These are phyloP conservation scores for Coemansia sp. DNA, from an alignment of 192 early-diverging fungal genomes.

Conservation along the genomic window DNA sequence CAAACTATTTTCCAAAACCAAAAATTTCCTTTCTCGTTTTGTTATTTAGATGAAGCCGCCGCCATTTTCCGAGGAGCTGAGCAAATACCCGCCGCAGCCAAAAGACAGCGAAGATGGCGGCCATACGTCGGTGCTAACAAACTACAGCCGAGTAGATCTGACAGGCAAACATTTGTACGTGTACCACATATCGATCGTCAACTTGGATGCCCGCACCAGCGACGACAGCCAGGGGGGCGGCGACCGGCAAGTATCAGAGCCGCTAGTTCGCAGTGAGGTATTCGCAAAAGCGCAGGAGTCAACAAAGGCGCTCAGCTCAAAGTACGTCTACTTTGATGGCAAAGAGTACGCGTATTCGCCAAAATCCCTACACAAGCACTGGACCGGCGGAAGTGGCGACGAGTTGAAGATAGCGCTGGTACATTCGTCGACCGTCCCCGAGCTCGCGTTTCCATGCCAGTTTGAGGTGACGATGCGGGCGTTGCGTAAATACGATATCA, in stretches of 20 bases:
- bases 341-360: conserved; percentile 27
- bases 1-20: no score
- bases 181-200: conserved; percentile 31
- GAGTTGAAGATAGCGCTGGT: background rate
- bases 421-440: background rate
- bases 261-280: background rate
- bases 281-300: background rate
- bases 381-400: background rate
- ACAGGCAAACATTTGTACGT: conserved; percentile 28
- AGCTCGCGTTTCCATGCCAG: background rate
- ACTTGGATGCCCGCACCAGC: conserved; percentile 17
- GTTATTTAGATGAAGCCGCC: background rate
- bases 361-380: conserved; percentile 13
- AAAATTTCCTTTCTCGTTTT: no score
- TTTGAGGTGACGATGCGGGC: conserved; percentile 12
- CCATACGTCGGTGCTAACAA: conserved; percentile 10
- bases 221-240: background rate
- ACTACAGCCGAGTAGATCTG: conserved; percentile 11
- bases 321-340: conserved; percentile 22
- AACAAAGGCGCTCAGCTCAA: background rate
- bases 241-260: background rate
- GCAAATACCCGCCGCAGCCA: conserved; percentile 6
- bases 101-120: background rate
- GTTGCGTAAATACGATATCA: conserved; percentile 22
- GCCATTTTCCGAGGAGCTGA: background rate